Conservation (phyloP, 2,329 filamentous ascomycete genomes). For the Dothistroma pini region DNA sequence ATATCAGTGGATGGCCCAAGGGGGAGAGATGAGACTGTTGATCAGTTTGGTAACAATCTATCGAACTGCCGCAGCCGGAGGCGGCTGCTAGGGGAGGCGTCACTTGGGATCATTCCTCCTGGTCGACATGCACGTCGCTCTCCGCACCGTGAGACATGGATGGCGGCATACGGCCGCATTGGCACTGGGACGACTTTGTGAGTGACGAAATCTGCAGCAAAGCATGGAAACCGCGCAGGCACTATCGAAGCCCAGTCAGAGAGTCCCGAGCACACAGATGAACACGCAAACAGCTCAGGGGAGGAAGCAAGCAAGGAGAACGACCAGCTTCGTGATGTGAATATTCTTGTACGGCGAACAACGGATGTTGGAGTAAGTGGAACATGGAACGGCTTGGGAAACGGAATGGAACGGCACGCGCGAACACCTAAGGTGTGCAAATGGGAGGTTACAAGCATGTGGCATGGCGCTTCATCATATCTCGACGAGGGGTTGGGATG, state of each 20-base stretch:
- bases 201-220: background rate
- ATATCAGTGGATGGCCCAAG: conserved; percentile 42
- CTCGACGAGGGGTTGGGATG: background rate
- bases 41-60: background rate
- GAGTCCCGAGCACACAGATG: background rate
- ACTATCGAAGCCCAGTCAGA: background rate
- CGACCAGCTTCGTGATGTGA: background rate
- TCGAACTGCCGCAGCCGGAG: background rate
- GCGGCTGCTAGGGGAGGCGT: too few relatives aligned
- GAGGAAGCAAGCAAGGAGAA: background rate
- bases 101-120: background rate
- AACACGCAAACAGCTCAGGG: background rate
- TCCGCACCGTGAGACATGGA: background rate
- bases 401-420: background rate
- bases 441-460: background rate
- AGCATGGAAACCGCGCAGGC: too few relatives aligned
- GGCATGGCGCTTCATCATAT: background rate
- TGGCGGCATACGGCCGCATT: background rate
- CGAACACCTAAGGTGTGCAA: background rate
- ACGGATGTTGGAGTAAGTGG: background rate
- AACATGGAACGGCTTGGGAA: background rate
- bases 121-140: background rate
- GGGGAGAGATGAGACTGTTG: conserved; percentile 39
- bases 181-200: background rate
- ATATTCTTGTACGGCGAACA: background rate